Evolutionary conservation across 257 asterid genomes (phyloP), one percentile per base, ranked within the genome.

Genomic region (Handroanthus guayacan): DNA sequence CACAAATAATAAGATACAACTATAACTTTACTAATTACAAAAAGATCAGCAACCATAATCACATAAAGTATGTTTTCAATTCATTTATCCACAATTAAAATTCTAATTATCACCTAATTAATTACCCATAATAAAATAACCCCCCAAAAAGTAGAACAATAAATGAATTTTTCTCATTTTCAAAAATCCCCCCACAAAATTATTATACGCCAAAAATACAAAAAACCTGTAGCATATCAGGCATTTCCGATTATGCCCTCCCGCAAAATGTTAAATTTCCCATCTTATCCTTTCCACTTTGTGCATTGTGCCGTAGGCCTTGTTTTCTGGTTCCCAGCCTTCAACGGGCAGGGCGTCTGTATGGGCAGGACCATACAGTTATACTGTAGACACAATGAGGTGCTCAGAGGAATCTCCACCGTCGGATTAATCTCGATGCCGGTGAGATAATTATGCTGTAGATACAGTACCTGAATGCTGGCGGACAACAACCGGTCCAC

Each of bases 281-380:
- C 16, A 67, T 39, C 71, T 87, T 85, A 85, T 85, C 95, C 88
- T 79, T 80, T 91, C 97, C 98, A 89, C 76, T 77, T 62, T 5
- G 60, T 77, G 78, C 99, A 95, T 78, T 95, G 99, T 0, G 81
- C 77, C 3, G 94, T 86, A 37, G 99, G 99, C 87, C 99, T 82
- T 10, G 95, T 84, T 76, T 83, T 89, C 88, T 93, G 96, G 81
- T 71, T 77, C 7, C 99, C 99, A 36, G 99, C 92, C 84, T 88
- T 93, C 69, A 86, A 60, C 1, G 99, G 98, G 76, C 98, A 94
- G 2, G 97, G 91, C 54, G 97, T 87, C 84, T 87, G 86, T 9
- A 91, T 85, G 43, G 98, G 98, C 31, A 80, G 85, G 38, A 93
- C 97, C 98, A 93, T 91, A 74, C 98, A 93, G 75, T 93, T 95